phyloP scores from a whole-genome alignment of 1,284 basidiomycete genomes.

The Heliocybe sulcata region DNA sequence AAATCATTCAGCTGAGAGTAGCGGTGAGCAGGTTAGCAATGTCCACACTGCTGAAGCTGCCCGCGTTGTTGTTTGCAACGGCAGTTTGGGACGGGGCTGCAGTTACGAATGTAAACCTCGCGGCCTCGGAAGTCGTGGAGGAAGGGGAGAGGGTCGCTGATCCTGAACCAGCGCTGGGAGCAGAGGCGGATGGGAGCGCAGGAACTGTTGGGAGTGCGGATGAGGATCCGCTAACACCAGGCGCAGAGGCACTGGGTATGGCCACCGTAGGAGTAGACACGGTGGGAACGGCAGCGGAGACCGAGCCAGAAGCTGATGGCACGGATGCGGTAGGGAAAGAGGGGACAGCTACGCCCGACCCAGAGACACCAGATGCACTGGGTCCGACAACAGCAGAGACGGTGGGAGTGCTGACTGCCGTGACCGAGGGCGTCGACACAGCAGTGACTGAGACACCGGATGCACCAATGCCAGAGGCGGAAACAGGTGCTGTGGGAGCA shows the following conservation, averaged over 20 bases:
- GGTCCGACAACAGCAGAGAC: background rate
- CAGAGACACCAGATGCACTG: background rate
- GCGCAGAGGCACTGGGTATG: too few species aligned
- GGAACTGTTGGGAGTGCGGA: too few species aligned
- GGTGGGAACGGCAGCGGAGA: background rate
- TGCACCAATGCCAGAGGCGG: background rate
- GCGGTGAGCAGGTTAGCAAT: background rate
- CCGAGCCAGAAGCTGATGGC: background rate
- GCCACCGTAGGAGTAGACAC: background rate
- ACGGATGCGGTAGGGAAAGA: background rate
- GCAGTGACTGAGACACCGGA: background rate
- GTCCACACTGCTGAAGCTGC: background rate
- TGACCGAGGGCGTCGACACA: background rate
- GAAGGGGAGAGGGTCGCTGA: background rate
- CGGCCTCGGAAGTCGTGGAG: background rate
- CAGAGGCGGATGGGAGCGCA: too few species aligned
- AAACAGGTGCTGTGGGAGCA: background rate
- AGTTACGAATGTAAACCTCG: background rate
- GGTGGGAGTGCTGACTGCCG: background rate
- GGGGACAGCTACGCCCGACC: background rate
- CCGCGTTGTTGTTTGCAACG: background rate
- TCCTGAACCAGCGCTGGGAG: background rate
- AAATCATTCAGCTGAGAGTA: background rate
- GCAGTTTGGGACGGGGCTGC: background rate
- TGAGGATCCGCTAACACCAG: too few species aligned